phyloP scores from a whole-genome alignment of 2,329 filamentous ascomycete genomes.

The Rhynchosporium agropyri region DNA sequence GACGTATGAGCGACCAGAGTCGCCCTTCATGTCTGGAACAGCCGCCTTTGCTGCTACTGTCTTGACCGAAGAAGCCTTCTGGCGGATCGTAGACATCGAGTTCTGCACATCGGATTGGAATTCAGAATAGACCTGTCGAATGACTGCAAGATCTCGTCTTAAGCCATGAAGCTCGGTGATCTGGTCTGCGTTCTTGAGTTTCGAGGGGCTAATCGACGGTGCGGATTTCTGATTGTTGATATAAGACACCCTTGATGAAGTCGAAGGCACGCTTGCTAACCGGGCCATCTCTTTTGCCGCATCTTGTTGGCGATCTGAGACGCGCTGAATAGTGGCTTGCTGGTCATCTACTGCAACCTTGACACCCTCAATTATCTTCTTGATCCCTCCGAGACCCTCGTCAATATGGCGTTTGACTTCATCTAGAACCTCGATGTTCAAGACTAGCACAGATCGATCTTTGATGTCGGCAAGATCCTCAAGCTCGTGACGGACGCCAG shows the following conservation, averaged over 20 bases:
- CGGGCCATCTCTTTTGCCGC: constrained; percentile 82
- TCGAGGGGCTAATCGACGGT: constrained; percentile 38
- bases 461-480: constrained; percentile 94
- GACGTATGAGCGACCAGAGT: constrained; percentile 84
- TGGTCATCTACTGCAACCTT: constrained; percentile 84
- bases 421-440: constrained; percentile 91
- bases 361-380: constrained; percentile 81
- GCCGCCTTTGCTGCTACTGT: constrained; percentile 69
- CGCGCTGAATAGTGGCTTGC: constrained; percentile 76
- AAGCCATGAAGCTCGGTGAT: constrained; percentile 79
- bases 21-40: constrained; percentile 72
- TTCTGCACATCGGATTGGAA: constrained; percentile 87
- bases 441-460: constrained; percentile 89
- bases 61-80: constrained; percentile 82
- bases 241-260: constrained; percentile 38
- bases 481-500: constrained; percentile 93
- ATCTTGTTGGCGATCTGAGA: constrained; percentile 89
- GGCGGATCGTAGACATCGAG: constrained; percentile 82
- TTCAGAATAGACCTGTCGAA: constrained; percentile 89
- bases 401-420: constrained; percentile 97
- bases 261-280: constrained; percentile 35
- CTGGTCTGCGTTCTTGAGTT: constrained; percentile 55
- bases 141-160: constrained; percentile 83
- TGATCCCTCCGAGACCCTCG: constrained; percentile 80
- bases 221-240: constrained; percentile 32